Conservation (phyloP, 140 eudicot genomes). For the Oenanthe javanica region DNA sequence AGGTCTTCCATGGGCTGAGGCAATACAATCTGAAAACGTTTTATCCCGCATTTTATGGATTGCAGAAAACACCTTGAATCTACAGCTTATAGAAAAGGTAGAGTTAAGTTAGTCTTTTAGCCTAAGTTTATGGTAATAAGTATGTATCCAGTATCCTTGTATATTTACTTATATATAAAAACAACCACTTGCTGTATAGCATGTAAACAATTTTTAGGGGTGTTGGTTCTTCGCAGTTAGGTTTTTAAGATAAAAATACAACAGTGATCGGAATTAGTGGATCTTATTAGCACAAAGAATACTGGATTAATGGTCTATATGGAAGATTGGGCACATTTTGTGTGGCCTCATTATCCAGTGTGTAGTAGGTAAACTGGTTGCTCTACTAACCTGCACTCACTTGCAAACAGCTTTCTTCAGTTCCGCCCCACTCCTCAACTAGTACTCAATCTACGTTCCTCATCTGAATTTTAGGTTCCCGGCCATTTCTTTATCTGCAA, state of each 20-base stretch:
- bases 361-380: background rate
- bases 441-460: background rate
- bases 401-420: background rate
- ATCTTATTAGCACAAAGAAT: background rate
- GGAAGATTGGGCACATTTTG: background rate
- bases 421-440: background rate
- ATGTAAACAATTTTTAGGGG: background rate
- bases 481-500: background rate
- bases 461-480: background rate
- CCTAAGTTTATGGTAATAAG: background rate
- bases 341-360: background rate
- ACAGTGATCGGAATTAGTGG: background rate
- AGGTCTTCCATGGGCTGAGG: constrained; percentile 58
- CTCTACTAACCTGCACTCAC: background rate
- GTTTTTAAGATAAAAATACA: background rate
- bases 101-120: constrained; percentile 8
- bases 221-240: background rate
- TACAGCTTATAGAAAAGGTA: constrained; percentile 81
- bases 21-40: constrained; percentile 51
- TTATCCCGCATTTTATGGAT: constrained; percentile 76
- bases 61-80: constrained; percentile 77
- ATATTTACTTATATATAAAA: background rate
- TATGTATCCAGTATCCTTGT: background rate
- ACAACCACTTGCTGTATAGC: background rate
- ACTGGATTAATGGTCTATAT: background rate